Evolutionary conservation across 2,329 filamentous ascomycete genomes (phyloP).

Genomic region (Fusarium fujikuroi): DNA sequence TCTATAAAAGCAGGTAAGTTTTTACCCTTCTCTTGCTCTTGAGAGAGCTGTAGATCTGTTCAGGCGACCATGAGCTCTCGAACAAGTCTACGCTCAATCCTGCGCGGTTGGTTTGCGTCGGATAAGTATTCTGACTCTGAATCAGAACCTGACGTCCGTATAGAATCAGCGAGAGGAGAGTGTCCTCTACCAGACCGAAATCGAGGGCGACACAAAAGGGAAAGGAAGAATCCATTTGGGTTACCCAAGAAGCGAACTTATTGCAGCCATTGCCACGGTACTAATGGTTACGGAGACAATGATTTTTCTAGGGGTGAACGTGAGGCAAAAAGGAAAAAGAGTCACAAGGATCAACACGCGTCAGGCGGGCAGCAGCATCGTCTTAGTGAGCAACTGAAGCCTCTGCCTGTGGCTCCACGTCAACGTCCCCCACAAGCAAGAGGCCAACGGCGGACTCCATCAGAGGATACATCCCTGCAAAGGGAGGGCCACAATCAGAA

Average conservation of each 20-base stretch:
- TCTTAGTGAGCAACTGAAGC: constrained; percentile 11
- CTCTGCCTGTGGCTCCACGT: constrained; percentile 29
- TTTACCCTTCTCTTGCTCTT: neutral
- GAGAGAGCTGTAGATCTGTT: constrained; percentile 9
- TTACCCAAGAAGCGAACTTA: neutral
- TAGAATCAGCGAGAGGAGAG: neutral
- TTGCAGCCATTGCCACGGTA: neutral
- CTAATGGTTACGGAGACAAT: neutral
- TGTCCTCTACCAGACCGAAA: neutral
- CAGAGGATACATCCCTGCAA: constrained; percentile 15
- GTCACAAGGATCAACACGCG: constrained; percentile 19
- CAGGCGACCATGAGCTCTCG: constrained; percentile 20
- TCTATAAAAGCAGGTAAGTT: constrained; percentile 10
- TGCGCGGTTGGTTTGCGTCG: constrained; percentile 3
- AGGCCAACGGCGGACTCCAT: constrained; percentile 4
- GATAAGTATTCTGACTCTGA: constrained; percentile 23
- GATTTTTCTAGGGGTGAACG: neutral
- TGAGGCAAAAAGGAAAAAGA: neutral
- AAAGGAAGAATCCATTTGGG: neutral
- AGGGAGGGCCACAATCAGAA: constrained; percentile 8
- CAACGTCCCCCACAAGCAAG: constrained; percentile 24
- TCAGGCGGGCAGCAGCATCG: constrained; percentile 11
- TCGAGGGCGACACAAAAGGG: neutral
- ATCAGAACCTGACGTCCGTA: constrained; percentile 1
- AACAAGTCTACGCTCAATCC: constrained; percentile 25